Percentiles rank a stretch among this genome's conserved stretches.
Conservation (phyloP, 202 grass and related monocot genomes). For the Musa balbisiana region DNA sequence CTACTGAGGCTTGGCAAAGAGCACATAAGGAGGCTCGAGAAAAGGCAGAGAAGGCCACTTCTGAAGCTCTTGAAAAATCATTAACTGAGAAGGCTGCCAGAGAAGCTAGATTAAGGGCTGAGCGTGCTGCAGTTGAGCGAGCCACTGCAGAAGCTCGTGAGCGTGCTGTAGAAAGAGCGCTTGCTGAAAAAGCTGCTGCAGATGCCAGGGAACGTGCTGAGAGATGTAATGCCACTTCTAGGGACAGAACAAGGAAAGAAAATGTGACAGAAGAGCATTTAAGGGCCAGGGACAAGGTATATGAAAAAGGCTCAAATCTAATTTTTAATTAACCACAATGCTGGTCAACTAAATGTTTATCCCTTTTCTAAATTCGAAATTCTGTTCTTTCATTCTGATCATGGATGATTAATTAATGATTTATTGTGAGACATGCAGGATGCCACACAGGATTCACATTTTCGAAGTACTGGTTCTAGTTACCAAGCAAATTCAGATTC, state of each 20-base stretch:
- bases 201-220: conserved; percentile 59
- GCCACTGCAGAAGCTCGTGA: conserved; percentile 75
- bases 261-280: conserved; percentile 17
- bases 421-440: conserved; percentile 33
- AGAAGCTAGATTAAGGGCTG: conserved; percentile 72
- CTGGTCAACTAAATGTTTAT: not conserved
- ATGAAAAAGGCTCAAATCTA: no score
- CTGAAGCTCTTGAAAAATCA: conserved; percentile 28
- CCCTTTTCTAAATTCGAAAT: not conserved
- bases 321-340: no score
- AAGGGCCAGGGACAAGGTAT: not conserved
- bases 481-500: conserved; percentile 32
- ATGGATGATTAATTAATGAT: conserved; percentile 8
- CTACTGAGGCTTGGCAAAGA: conserved; percentile 51
- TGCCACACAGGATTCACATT: conserved; percentile 34
- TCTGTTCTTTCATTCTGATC: not conserved
- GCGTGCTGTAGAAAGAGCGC: conserved; percentile 72
- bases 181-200: conserved; percentile 55
- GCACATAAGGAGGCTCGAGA: conserved; percentile 50
- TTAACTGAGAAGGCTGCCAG: conserved; percentile 37
- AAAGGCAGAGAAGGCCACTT: conserved; percentile 55
- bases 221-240: conserved; percentile 42
- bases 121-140: conserved; percentile 80
- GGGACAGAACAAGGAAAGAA: not conserved
- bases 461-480: conserved; percentile 41